Evolutionary conservation across 305 asterid genomes (phyloP).

Genomic region (Vinca major): DNA sequence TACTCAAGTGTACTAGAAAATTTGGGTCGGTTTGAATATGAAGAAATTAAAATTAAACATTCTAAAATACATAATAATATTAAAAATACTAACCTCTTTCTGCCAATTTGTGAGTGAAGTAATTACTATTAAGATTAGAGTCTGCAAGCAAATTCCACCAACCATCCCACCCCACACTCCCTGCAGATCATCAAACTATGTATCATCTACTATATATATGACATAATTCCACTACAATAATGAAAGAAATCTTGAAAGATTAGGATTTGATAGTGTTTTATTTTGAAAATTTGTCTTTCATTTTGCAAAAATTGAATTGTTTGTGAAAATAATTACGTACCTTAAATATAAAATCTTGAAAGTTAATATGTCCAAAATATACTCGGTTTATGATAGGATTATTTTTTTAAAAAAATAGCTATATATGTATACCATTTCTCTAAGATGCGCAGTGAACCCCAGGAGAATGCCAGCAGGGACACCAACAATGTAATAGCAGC

Average conservation of each 20-base stretch:
- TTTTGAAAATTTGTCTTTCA: too few species aligned
- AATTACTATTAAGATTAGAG: constrained; percentile 43
- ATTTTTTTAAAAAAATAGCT: too few species aligned
- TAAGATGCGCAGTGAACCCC: constrained; percentile 49
- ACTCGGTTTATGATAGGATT: too few species aligned
- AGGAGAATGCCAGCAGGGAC: constrained; percentile 63
- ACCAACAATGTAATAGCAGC: constrained; percentile 60
- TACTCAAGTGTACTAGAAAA: too few species aligned
- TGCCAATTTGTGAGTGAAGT: constrained; percentile 55
- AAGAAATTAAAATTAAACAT: not conserved
- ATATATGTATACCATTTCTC: constrained; percentile 41
- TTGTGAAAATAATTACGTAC: too few species aligned
- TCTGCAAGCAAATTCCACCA: constrained; percentile 64
- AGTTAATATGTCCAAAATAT: too few species aligned
- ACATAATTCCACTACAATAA: too few species aligned
- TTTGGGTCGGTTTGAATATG: not conserved
- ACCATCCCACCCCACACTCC: constrained; percentile 87
- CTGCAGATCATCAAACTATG: constrained; percentile 23
- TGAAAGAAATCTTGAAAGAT: too few species aligned
- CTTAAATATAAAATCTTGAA: too few species aligned
- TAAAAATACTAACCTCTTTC: too few species aligned
- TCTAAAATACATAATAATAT: not conserved
- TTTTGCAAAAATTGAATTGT: too few species aligned
- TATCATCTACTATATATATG: not conserved
- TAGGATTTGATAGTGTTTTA: too few species aligned